Evolutionary conservation across 2,329 filamentous ascomycete genomes (phyloP).

Genomic region (Apiospora koreana): DNA sequence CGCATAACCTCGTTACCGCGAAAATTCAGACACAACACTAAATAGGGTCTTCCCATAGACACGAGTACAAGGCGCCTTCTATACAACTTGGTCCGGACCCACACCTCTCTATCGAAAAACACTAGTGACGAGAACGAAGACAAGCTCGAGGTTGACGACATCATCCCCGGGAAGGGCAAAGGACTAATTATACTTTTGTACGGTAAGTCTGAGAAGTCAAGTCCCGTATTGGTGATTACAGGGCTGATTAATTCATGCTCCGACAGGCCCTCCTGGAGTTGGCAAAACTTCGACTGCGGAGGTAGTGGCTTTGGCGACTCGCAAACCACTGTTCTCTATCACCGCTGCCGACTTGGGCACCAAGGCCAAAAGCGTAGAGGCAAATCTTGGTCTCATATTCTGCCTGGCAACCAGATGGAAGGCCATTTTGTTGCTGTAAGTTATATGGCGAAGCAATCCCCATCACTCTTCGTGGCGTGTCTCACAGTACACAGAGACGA

Average conservation of each 20-base stretch:
- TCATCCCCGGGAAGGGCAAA: constrained; percentile 17
- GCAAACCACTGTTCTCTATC: too few species aligned
- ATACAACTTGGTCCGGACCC: constrained; percentile 7
- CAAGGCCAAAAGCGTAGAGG: too few species aligned
- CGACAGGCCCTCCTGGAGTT: constrained; percentile 35
- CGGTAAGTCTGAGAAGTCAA: constrained; percentile 12
- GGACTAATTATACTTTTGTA: constrained; percentile 19
- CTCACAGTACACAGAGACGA: too few species aligned
- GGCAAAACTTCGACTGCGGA: constrained; percentile 41
- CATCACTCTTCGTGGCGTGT: too few species aligned
- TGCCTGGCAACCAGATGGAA: too few species aligned
- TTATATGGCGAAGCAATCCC: too few species aligned
- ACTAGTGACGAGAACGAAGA: neutral
- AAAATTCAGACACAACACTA: neutral
- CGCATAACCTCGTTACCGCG: neutral
- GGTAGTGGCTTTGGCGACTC: constrained; percentile 22
- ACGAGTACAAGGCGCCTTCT: constrained; percentile 10
- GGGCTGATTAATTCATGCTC: neutral
- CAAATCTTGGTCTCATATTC: too few species aligned
- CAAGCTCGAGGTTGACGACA: constrained; percentile 15
- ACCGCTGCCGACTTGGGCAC: too few species aligned
- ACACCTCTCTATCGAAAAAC: neutral
- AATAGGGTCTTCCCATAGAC: neutral
- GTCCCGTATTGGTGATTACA: neutral
- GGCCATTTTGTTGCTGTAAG: too few species aligned